A percentile compares a stretch with the other conserved stretches of the same genome.
These are phyloP conservation scores for Hyaloperonospora brassicae DNA, from an alignment of 352 stramenopile genomes.

Conservation along the genomic window DNA sequence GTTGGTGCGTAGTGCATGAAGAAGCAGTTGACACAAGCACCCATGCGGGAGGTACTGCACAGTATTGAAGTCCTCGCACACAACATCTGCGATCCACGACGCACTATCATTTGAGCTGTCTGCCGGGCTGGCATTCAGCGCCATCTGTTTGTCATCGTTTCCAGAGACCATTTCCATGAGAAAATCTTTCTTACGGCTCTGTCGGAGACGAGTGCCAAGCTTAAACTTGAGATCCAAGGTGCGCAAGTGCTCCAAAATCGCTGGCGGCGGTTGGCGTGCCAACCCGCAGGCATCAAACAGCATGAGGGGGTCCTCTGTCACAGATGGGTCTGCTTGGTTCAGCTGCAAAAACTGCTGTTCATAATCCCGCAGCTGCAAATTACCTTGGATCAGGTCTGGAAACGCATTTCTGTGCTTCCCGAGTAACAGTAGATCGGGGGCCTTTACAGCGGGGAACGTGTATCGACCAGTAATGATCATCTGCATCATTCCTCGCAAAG, in stretches of 20 bases:
- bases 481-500: conserved; percentile 73
- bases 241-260: conserved; percentile 69
- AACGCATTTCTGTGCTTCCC: conserved; percentile 51
- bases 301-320: conserved; percentile 62
- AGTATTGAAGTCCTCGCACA: conserved; percentile 78
- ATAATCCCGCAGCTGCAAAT: conserved; percentile 59
- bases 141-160: conserved; percentile 28
- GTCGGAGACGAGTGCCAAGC: conserved; percentile 66
- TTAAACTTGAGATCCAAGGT: conserved; percentile 66
- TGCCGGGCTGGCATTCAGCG: conserved; percentile 7
- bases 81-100: conserved; percentile 85
- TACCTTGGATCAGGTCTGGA: conserved; percentile 44
- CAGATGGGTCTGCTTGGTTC: conserved; percentile 28
- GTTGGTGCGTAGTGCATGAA: conserved; percentile 41
- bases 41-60: conserved; percentile 71
- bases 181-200: conserved; percentile 72
- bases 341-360: conserved; percentile 62
- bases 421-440: conserved; percentile 49
- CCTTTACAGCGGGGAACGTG: conserved; percentile 52
- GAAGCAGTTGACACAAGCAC: conserved; percentile 70
- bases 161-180: conserved; percentile 82
- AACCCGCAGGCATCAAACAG: conserved; percentile 60
- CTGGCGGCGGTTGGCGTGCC: conserved; percentile 56
- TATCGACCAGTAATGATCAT: conserved; percentile 80
- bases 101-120: conserved; percentile 24